Percentiles rank a stretch among this genome's conserved stretches.
Conservation (phyloP, 768 basidiomycete species). For the Rhizopogon roseolus region DNA sequence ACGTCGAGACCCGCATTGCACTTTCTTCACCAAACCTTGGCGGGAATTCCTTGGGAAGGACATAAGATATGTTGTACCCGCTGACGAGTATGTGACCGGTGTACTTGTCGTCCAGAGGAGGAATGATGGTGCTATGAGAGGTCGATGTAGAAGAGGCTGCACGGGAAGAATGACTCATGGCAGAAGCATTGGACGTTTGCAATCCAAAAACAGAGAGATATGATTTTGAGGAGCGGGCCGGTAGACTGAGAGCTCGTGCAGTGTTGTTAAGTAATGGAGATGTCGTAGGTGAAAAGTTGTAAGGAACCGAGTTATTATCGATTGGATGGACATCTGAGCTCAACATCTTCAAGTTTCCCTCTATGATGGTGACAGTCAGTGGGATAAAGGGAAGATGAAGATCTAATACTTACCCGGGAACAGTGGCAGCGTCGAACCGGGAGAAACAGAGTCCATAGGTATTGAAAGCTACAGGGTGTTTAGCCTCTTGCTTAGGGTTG, state of each 20-base stretch:
- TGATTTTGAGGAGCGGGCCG: slow-evolving; percentile 52
- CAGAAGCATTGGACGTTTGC: slow-evolving; percentile 28
- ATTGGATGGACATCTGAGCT: slow-evolving; percentile 74
- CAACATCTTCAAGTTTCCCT: slow-evolving; percentile 76
- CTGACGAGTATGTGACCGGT: slow-evolving; percentile 74
- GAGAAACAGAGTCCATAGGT: slow-evolving; percentile 58
- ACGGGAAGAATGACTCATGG: slow-evolving; percentile 26
- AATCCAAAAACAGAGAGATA: slow-evolving; percentile 56
- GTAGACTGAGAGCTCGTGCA: slow-evolving; percentile 63
- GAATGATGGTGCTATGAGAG: slow-evolving; percentile 17
- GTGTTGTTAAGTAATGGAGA: slow-evolving; percentile 66
- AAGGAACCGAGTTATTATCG: slow-evolving; percentile 65
- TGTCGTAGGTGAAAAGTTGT: slow-evolving; percentile 62
- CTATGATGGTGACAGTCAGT: slow-evolving; percentile 29
- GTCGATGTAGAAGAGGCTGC: slow-evolving; percentile 33
- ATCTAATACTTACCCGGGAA: slow-evolving; percentile 54
- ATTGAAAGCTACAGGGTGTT: slow-evolving; percentile 47
- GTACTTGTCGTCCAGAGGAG: slow-evolving; percentile 61
- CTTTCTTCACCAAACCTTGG: slow-evolving; percentile 25
- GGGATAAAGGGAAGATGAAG: not conserved
- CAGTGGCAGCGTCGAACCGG: slow-evolving; percentile 66
- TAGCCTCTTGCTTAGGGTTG: not conserved
- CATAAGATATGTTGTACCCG: slow-evolving; percentile 71
- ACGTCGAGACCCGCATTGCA: slow-evolving; percentile 15
- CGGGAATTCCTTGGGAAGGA: slow-evolving; percentile 66